phyloP scores from a whole-genome alignment of 169 alveolate species.

The Plasmodium reichenowi region DNA sequence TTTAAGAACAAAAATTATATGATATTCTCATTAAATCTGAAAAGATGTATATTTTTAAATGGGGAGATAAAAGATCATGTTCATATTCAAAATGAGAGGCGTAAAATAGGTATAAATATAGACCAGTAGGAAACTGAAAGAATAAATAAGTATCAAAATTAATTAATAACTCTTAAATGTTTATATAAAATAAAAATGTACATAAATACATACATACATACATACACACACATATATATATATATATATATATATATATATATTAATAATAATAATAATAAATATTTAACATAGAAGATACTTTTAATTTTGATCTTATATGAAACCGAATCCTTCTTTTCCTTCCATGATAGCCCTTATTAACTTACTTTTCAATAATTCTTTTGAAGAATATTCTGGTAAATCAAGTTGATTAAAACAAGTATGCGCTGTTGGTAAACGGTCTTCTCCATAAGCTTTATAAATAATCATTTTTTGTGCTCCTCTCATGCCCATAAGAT shows the following conservation, averaged over 20 bases:
- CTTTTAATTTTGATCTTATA: constrained; percentile 54
- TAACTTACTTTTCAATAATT: constrained; percentile 92
- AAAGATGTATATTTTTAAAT: constrained; percentile 46
- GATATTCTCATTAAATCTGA: constrained; percentile 62
- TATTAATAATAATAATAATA: background rate
- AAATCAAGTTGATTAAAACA: constrained; percentile 98
- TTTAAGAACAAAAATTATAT: constrained; percentile 59
- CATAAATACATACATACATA: background rate
- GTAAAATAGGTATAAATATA: background rate
- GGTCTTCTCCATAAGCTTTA: constrained; percentile 91
- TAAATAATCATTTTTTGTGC: constrained; percentile 97
- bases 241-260: constrained; percentile 6
- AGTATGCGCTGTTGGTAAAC: constrained; percentile 99
- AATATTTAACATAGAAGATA: background rate
- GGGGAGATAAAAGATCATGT: constrained; percentile 53
- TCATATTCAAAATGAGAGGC: constrained; percentile 18
- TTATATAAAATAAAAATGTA: background rate
- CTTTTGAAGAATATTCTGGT: constrained; percentile 97
- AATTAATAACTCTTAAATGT: background rate
- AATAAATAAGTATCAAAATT: background rate
- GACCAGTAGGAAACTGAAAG: background rate
- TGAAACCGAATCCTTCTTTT: constrained; percentile 97
- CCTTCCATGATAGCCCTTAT: constrained; percentile 95
- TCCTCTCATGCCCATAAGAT: constrained; percentile 99
- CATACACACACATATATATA: background rate